phyloP scores from a whole-genome alignment of 805 yeast genomes.

The Pichia rugopelliculosa region DNA sequence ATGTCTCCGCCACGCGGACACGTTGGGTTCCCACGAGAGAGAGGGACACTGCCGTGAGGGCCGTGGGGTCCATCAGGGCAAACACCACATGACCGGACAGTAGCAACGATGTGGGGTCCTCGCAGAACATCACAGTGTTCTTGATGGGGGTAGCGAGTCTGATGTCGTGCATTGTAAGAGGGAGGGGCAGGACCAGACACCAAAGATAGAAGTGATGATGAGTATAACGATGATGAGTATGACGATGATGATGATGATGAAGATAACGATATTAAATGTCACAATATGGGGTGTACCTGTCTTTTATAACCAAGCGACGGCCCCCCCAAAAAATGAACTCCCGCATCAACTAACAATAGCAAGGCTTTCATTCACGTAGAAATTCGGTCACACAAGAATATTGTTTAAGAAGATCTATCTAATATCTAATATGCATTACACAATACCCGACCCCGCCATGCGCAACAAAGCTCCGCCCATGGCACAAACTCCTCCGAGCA shows the following conservation, averaged over 20 bases:
- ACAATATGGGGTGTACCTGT: background rate
- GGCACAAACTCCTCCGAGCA: background rate
- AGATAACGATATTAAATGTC: too few relatives aligned
- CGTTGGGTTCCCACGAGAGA: background rate
- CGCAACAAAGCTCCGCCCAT: background rate
- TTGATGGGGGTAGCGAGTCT: background rate
- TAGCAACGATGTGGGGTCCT: background rate
- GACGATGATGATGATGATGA: too few relatives aligned
- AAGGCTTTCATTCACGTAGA: too few relatives aligned
- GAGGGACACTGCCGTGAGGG: background rate
- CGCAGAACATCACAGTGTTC: background rate
- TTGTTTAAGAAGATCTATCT: too few relatives aligned
- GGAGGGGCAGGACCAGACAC: background rate
- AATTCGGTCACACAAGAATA: too few relatives aligned
- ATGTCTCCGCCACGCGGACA: background rate
- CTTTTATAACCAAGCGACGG: too few relatives aligned
- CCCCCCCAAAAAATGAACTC: too few relatives aligned
- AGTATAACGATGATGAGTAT: too few relatives aligned
- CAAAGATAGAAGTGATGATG: background rate
- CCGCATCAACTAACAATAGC: too few relatives aligned
- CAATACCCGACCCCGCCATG: too few relatives aligned
- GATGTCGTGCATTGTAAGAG: background rate
- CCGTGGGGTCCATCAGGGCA: background rate
- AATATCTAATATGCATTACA: too few relatives aligned
- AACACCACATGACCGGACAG: background rate